Base-by-base conservation (phyloP, 164 flowering plant genomes). In the Vitis labrusca region DNA sequence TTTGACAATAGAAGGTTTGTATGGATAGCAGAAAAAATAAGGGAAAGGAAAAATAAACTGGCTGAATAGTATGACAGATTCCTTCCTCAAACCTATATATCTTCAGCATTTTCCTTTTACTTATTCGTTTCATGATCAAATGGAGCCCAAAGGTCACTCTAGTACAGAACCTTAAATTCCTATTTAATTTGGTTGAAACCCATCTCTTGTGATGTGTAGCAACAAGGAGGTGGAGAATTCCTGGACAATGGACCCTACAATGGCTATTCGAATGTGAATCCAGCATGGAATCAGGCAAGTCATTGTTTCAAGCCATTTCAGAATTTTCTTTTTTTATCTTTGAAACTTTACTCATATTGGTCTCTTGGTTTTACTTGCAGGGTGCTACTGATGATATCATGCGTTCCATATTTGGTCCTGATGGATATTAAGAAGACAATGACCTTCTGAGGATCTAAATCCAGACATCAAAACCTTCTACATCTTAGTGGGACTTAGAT, bases 151-250 rank as follows among this genome's bases (percentile, higher is more conserved):
- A 32, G 44, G 44, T 32, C 44, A 32, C 44, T 32, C 7, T 32
- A 32, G 44, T 59, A 7, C 5, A 32, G 44, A 6, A 6, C 44
- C 44, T 32, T 32, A 6, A 32, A 32, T 32, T 32, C 44, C 44
- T 32, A 32, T 32, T 6, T 32, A 32, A 32, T 32, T 32, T 4
- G 5, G 5, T 0, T 32, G 44, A 32, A 32, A 32, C 5, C 44
- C 44, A 32, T 32, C 6, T 32, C 6, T 32, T 32, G 44, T 32
- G 2, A 32, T 63, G 23, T 63, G 54, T 12, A 71, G 73, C 49
- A 47, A 15, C 63, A 64, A 71, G 47, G 29, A 8, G 44, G 32
- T 47, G 73, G 47, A 27, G 50, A 64, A 9, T 30, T 48, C 8
- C 7, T 29, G 61, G 44, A 71, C 32, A 37, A 30, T n/a, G 68